A percentile compares a stretch with the other conserved stretches of the same genome.
Conservation (phyloP, 371 early-diverging fungal genomes). For the Actinomucor elegans region DNA sequence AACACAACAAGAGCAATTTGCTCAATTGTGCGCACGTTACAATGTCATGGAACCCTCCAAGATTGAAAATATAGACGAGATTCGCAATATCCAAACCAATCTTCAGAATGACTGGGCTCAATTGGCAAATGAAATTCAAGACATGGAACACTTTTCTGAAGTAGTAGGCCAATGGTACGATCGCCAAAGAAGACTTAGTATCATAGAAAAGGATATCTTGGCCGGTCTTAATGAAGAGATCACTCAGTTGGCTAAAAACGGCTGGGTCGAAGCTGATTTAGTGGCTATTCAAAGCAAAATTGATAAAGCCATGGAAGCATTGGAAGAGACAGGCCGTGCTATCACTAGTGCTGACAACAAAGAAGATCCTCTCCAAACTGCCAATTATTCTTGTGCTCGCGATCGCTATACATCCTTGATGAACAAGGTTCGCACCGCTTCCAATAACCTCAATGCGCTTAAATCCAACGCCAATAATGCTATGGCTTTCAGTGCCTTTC, state of each 20-base stretch:
- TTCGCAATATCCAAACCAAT: constrained; percentile 8
- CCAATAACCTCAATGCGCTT: constrained; percentile 22
- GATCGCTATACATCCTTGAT: constrained; percentile 29
- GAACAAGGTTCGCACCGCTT: constrained; percentile 18
- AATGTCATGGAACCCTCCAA: constrained; percentile 19
- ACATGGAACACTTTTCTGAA: constrained; percentile 25
- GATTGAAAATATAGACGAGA: constrained; percentile 21
- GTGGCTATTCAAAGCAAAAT: constrained; percentile 18
- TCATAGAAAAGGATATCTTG: constrained; percentile 23
- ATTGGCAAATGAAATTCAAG: constrained; percentile 25
- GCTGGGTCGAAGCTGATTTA: constrained; percentile 22
- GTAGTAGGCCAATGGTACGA: constrained; percentile 40
- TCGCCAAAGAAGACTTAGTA: constrained; percentile 33
- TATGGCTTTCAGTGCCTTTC: constrained; percentile 29
- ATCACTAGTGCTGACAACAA: constrained; percentile 21
- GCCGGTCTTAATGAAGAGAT: constrained; percentile 31
- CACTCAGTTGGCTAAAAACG: constrained; percentile 21
- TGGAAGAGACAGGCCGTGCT: constrained; percentile 23
- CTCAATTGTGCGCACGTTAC: constrained; percentile 23
- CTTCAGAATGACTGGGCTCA: constrained; percentile 34
- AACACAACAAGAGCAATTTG: constrained; percentile 19
- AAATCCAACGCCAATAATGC: constrained; percentile 33
- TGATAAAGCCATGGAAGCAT: constrained; percentile 17
- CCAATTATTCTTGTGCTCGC: constrained; percentile 45
- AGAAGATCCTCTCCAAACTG: constrained; percentile 44